phyloP scores from a whole-genome alignment of 1,139 yeast genomes.

The Casaregolazyma suthepensis region DNA sequence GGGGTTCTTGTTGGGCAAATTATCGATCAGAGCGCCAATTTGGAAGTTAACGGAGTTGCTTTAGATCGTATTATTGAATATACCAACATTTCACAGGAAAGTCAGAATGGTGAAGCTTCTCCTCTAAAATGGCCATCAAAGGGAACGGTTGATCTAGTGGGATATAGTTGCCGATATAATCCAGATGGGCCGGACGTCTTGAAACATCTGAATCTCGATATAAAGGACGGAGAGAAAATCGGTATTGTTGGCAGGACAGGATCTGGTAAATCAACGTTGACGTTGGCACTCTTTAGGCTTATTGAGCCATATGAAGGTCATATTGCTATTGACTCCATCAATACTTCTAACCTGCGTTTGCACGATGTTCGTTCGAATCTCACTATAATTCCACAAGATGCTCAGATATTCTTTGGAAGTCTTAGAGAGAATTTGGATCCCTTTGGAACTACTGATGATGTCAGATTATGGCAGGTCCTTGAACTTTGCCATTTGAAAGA shows the following conservation, averaged over 20 bases:
- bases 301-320: constrained; percentile 58
- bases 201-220: constrained; percentile 44
- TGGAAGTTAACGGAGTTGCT: constrained; percentile 69
- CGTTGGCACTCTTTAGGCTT: constrained; percentile 63
- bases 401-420: constrained; percentile 62
- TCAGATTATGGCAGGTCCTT: constrained; percentile 60
- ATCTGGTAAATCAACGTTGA: constrained; percentile 73
- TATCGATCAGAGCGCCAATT: constrained; percentile 62
- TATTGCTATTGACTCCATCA: constrained; percentile 52
- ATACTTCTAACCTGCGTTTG: constrained; percentile 53
- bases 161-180: constrained; percentile 61
- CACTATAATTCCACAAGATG: constrained; percentile 72
- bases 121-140: constrained; percentile 54
- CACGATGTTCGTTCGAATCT: constrained; percentile 51
- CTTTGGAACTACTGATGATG: constrained; percentile 43
- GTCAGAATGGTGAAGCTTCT: constrained; percentile 32
- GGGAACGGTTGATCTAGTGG: constrained; percentile 51
- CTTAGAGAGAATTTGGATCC: constrained; percentile 66
- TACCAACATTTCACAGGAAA: constrained; percentile 54
- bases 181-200: constrained; percentile 50
- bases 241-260: constrained; percentile 87
- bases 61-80: constrained; percentile 74
- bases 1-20: constrained; percentile 55
- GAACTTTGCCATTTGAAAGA: constrained; percentile 76
- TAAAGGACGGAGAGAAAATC: constrained; percentile 58